Conservation (phyloP, 2,329 filamentous ascomycete species). For the Fusarium sp. region DNA sequence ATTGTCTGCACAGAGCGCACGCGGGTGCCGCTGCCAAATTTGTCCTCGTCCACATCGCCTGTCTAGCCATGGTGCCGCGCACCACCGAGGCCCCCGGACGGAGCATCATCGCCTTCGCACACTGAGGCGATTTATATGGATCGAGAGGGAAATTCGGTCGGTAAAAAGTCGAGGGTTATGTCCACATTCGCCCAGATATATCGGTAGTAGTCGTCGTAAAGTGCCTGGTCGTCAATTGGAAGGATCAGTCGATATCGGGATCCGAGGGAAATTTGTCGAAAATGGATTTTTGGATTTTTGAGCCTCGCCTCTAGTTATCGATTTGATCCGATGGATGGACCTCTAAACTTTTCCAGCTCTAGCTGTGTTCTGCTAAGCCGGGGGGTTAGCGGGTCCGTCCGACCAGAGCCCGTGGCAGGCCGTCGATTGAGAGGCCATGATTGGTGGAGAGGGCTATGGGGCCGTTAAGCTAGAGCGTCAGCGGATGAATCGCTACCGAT, state of each 20-base stretch:
- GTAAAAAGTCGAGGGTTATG: conserved; percentile 9
- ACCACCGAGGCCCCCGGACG: conserved; percentile 65
- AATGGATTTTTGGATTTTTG: conserved; percentile 31
- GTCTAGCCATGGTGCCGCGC: conserved; percentile 53
- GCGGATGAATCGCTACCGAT: conserved; percentile 32
- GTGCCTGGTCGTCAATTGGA: conserved; percentile 8
- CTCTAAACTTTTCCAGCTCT: conserved; percentile 48
- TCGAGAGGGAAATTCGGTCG: conserved; percentile 4
- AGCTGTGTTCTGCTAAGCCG: conserved; percentile 39
- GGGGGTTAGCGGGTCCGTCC: conserved; percentile 37
- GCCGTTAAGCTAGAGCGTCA: conserved; percentile 25
- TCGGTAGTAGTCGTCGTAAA: not conserved
- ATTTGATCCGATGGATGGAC: conserved; percentile 33
- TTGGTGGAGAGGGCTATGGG: conserved; percentile 18
- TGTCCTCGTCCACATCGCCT: conserved; percentile 40
- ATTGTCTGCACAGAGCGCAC: conserved; percentile 50
- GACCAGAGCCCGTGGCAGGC: conserved; percentile 29
- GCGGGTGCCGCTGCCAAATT: conserved; percentile 37
- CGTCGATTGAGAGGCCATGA: not conserved
- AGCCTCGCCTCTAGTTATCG: conserved; percentile 24
- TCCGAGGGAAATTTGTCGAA: conserved; percentile 41
- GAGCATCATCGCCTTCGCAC: conserved; percentile 61
- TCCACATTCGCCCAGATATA: conserved; percentile 29
- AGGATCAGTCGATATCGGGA: conserved; percentile 16
- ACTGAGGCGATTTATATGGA: conserved; percentile 12